Evolutionary conservation across 495 filamentous ascomycete genomes (phyloP), one percentile per base, ranked within the genome.

Genomic region (Podospora fimiseda): DNA sequence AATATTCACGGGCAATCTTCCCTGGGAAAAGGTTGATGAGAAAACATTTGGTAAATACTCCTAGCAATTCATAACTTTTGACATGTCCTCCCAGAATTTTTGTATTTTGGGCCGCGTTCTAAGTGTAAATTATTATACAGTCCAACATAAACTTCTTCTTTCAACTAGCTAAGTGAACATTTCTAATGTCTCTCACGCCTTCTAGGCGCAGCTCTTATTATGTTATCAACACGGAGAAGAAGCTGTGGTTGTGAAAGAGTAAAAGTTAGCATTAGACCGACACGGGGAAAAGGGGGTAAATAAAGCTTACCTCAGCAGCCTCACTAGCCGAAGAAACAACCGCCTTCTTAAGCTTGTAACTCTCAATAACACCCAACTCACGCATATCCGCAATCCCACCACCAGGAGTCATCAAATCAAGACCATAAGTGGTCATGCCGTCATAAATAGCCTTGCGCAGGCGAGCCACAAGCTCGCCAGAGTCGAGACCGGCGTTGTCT

Each of bases 381-480:
- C 91, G 81, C 93, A 98, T 98, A 66, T 98, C 92, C 6, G 90
- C 80, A 67, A 98, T 91, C 33, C 90, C 90, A 41, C 94, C 94
- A 23, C 92, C 92, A 3, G 92, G 90, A 0, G 87, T 88, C 70
- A 87, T 74, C 56, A 98, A 73, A 67, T 98, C 93, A 58, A 98
- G 66, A 14, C 93, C 93, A 23, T 91, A 94, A 51, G 82, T 93
- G 40, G 83, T 89, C 84, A 94, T 84, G 50, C 94, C 93, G 55
- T 90, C 84, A 72, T 96, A 96, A 58, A 96, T 89, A 15, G 90
- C 89, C 71, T 91, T 90, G 52, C 92, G 86, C 53, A 98, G 78
- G 50, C 90, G 86, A 5, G 91, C 88, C 18, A 98, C 89, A 18
- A 98, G 80, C 50, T 97, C 93, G 53, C 89, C 90, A 7, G 88